These are phyloP conservation scores for Colletotrichum falcatum DNA, from an alignment of 2,329 filamentous ascomycete species.

Conservation along the genomic window DNA sequence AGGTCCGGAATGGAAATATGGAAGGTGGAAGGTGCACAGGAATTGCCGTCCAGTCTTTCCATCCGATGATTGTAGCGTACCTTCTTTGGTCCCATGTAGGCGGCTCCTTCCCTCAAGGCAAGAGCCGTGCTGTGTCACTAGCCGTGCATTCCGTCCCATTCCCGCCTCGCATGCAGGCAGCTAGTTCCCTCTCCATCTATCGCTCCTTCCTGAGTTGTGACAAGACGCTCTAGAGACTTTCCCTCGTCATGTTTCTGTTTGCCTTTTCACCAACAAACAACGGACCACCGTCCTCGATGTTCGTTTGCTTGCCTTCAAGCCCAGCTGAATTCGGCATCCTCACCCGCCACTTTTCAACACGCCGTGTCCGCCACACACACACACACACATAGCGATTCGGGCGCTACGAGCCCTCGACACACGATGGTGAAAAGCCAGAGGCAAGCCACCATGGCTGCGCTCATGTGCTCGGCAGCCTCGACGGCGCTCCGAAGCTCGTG, in stretches of 20 bases:
- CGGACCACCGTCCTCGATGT: neutral
- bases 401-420: too few species aligned
- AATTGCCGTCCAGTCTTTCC: neutral
- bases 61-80: neutral
- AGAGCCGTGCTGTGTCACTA: neutral
- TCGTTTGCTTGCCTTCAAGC: neutral
- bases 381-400: too few species aligned
- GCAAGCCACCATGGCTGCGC: too few species aligned
- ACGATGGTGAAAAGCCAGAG: too few species aligned
- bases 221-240: neutral
- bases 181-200: neutral
- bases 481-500: too few species aligned
- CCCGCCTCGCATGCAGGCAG: neutral
- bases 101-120: neutral
- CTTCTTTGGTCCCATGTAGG: neutral
- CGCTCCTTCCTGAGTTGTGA: too few species aligned
- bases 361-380: constrained; percentile 8
- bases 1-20: neutral
- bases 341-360: neutral
- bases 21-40: neutral
- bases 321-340: constrained; percentile 14
- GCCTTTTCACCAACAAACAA: neutral
- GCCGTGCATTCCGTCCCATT: neutral
- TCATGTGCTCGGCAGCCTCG: too few species aligned
- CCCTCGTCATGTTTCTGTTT: neutral